Evolutionary conservation across 2,329 filamentous ascomycete genomes (phyloP), one percentile per base, ranked within the genome.

Genomic region (Endothia cerciana): DNA sequence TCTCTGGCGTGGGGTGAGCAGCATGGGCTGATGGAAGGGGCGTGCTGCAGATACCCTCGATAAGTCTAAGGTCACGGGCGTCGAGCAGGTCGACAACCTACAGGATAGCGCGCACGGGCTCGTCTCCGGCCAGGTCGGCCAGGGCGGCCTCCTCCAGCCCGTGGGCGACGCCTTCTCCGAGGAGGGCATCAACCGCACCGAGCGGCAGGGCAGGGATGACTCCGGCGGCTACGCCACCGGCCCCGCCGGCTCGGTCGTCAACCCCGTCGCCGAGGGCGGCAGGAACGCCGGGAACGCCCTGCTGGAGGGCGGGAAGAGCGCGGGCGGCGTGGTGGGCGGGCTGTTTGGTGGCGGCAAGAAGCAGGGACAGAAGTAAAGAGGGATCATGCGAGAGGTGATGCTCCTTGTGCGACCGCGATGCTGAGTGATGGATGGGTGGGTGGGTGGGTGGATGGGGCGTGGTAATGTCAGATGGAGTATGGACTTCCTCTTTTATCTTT

Each of bases 81-180:
- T 69, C n/a, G 38, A 67, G 47, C 67, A 67, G 57, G 60, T 69
- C 62, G 67, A 69, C 67, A 61, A 38, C 60, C 65, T 69, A 1
- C 67, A 92, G 77, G 89, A 91, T 75, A 85, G 84, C 72, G 84
- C 90, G 41, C 79, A 91, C 80, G 80, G 83, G 76, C 81, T 89
- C 63, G 88, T 84, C 10, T 80, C 83, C 1, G 84, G 85, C 41
- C 89, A 91, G 71, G 76, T 92, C 33, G 90, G 90, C 55, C 84
- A 91, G 71, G 89, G 88, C 67, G 90, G 90, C 0, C 76, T 91
- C 1, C 81, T 85, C 1, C 85, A 90, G 72, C 88, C 88, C 5
- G 75, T 89, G 62, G 89, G 89, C 68, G 87, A 91, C 74, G 62
- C 84, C 2, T 72, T 81, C 1, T 89, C 86, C 28, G 88, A 86